Percentiles rank a stretch among this genome's conserved stretches.
Conservation (phyloP, 176 grass and related monocot species). For the Rhynchospora pubera region DNA sequence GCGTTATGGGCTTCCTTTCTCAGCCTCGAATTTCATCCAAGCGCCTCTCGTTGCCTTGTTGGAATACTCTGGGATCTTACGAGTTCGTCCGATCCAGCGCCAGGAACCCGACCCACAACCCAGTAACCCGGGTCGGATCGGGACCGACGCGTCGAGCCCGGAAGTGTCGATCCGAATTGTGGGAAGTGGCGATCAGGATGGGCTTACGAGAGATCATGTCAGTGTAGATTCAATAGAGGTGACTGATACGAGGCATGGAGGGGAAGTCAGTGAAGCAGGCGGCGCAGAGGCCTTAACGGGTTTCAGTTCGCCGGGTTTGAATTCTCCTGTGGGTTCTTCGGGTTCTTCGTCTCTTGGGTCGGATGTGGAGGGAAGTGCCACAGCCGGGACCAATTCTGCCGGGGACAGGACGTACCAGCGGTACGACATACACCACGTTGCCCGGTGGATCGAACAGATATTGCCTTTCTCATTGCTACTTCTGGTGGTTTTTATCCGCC, state of each 20-base stretch:
- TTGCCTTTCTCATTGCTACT: conserved; percentile 91
- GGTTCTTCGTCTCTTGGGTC: conserved; percentile 16
- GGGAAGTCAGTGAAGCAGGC: conserved; percentile 19
- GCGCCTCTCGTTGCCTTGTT: conserved; percentile 72
- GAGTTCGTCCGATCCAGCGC: conserved; percentile 19
- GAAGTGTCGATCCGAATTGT: conserved; percentile 95
- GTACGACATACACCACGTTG: conserved; percentile 87
- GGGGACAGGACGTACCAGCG: conserved; percentile 77
- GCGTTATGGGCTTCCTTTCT: conserved; percentile 69
- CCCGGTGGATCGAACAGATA: conserved; percentile 94
- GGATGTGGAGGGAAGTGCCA: conserved; percentile 38
- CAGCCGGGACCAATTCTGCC: conserved; percentile 25
- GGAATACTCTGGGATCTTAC: conserved; percentile 89
- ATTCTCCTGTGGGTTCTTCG: background rate
- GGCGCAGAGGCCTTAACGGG: conserved; percentile 33
- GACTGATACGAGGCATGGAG: conserved; percentile 19
- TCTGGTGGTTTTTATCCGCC: conserved; percentile 94
- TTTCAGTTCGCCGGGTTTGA: conserved; percentile 15
- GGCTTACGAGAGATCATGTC: conserved; percentile 11
- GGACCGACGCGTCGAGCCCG: conserved; percentile 6
- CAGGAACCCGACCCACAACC: conserved; percentile 18
- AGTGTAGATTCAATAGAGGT: conserved; percentile 23
- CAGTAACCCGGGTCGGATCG: conserved; percentile 20
- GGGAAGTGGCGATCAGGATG: conserved; percentile 47
- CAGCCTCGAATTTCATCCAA: conserved; percentile 69